Conservation (phyloP, 495 filamentous ascomycete species). For the Trichoderma parareesei region DNA sequence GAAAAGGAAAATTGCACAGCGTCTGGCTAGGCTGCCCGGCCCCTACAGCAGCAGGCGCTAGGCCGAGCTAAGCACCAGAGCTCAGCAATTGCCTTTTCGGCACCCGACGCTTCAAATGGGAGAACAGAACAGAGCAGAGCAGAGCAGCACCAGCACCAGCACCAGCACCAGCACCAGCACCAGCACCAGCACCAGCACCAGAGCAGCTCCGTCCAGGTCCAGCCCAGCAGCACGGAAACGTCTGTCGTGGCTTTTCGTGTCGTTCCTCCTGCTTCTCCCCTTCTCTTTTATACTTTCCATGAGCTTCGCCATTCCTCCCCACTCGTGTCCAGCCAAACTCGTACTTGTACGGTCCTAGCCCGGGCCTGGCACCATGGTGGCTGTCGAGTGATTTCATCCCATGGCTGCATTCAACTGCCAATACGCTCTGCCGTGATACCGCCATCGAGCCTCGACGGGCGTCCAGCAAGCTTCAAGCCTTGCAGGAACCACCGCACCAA, state of each 20-base stretch:
- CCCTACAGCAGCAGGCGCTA: not conserved
- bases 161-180: too few relatives aligned
- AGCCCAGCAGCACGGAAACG: not conserved
- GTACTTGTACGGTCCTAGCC: not conserved
- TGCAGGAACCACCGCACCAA: slow-evolving; percentile 3
- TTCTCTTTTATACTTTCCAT: not conserved
- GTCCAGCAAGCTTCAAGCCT: slow-evolving; percentile 8
- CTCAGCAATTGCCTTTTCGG: slow-evolving; percentile 9
- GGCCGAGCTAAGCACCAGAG: not conserved
- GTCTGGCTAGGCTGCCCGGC: too few relatives aligned
- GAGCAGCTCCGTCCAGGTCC: too few relatives aligned
- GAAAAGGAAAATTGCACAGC: slow-evolving; percentile 5
- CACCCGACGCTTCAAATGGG: not conserved
- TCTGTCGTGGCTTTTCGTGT: not conserved
- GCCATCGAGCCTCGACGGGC: slow-evolving; percentile 2
- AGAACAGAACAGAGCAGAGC: not conserved
- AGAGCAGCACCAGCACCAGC: too few relatives aligned
- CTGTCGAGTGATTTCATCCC: not conserved
- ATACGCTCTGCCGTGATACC: not conserved
- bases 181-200: too few relatives aligned
- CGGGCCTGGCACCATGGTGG: not conserved
- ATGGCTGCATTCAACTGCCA: slow-evolving; percentile 6
- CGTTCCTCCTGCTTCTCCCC: not conserved
- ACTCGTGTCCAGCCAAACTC: not conserved
- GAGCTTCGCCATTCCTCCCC: not conserved